Percentiles rank a stretch among this genome's conserved stretches.
phyloP scores from a whole-genome alignment of 305 asterid species.

The Withania somnifera region DNA sequence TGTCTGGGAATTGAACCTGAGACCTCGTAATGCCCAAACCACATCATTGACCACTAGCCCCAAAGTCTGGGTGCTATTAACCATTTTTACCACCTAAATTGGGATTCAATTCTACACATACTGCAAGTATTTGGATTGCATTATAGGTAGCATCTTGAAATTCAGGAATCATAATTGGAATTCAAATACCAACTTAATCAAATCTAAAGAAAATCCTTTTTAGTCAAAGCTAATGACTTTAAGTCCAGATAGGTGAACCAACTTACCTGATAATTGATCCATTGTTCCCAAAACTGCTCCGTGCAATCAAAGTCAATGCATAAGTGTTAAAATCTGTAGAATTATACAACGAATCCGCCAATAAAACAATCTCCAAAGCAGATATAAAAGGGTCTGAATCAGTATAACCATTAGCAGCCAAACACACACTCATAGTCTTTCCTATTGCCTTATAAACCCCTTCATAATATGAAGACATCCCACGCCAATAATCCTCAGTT shows the following conservation, averaged over 20 bases:
- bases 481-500: slow-evolving; percentile 45
- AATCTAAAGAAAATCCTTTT: background rate
- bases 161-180: background rate
- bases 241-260: background rate
- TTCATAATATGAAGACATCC: slow-evolving; percentile 44
- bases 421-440: slow-evolving; percentile 69
- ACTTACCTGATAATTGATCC: slow-evolving; percentile 60
- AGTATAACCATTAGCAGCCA: slow-evolving; percentile 63
- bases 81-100: background rate
- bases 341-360: slow-evolving; percentile 71
- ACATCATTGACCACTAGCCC: too few species aligned
- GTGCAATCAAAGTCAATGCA: slow-evolving; percentile 57
- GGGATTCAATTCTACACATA: background rate
- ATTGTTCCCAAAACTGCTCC: slow-evolving; percentile 71
- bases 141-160: background rate
- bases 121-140: background rate
- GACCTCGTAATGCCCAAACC: too few species aligned
- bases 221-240: background rate
- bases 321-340: slow-evolving; percentile 49
- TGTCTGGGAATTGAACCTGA: too few species aligned
- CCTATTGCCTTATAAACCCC: slow-evolving; percentile 60
- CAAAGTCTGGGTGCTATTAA: too few species aligned
- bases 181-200: background rate
- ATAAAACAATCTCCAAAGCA: slow-evolving; percentile 58
- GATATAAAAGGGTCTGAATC: slow-evolving; percentile 96